Evolutionary conservation across 2,329 filamentous ascomycete genomes (phyloP).

Genomic region (Fusarium penzigii): DNA sequence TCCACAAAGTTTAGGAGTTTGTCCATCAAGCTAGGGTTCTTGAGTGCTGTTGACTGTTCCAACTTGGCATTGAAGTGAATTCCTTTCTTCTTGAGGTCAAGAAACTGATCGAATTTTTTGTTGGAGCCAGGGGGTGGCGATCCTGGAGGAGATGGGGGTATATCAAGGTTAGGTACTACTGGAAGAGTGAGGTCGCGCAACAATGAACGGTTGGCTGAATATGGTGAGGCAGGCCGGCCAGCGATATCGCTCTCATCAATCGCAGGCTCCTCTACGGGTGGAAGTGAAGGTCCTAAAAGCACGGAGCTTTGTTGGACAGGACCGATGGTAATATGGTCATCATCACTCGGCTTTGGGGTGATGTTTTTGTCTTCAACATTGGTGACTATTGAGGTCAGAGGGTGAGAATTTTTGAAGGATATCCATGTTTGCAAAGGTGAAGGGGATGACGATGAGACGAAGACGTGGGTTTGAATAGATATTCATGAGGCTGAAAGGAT

Average conservation of each 20-base stretch:
- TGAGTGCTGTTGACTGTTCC: conserved; percentile 64
- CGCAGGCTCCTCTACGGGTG: conserved; percentile 29
- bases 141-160: conserved; percentile 71
- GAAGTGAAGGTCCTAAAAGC: conserved; percentile 43
- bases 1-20: conserved; percentile 71
- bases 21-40: conserved; percentile 71
- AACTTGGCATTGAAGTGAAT: conserved; percentile 79
- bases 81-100: conserved; percentile 74
- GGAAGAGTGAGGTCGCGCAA: conserved; percentile 75
- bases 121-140: conserved; percentile 55
- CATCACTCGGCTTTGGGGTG: conserved; percentile 2
- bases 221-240: conserved; percentile 59
- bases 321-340: conserved; percentile 22
- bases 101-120: conserved; percentile 72
- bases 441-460: background rate
- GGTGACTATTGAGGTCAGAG: background rate
- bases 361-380: conserved; percentile 1
- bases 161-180: conserved; percentile 68
- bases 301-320: conserved; percentile 34
- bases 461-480: background rate
- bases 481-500: background rate
- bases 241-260: conserved; percentile 20
- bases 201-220: conserved; percentile 63
- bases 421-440: too few relatives aligned
- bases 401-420: background rate